Evolutionary conservation across 192 early-diverging fungal species (phyloP), one percentile per base, ranked within the genome.

Genomic region (Linnemannia zychae): DNA sequence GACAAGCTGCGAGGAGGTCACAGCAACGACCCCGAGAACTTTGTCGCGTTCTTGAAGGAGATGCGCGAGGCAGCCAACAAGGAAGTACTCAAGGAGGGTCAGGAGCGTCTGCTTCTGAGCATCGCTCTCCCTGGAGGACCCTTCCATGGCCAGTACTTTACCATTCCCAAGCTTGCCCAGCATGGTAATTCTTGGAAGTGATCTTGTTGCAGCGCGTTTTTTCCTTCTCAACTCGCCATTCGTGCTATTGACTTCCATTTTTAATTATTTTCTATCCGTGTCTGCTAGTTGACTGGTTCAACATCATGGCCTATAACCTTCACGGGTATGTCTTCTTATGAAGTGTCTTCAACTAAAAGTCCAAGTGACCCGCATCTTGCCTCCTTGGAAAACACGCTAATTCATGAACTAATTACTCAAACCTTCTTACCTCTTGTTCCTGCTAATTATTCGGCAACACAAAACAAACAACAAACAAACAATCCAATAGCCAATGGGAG

Each of bases 241-340:
- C n/a, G n/a, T 72, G 17, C 57, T 3, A 28, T 31, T 52, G 53
- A 34, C 34, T 37, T 22, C n/a, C 17, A 57, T 22, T 79, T 31
- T 67, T 31, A 9, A 52, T 38, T 40, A 16, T 53, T 48, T 53
- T 48, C 33, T 47, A 4, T 24, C n/a, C 50, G 6, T n/a, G 20
- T 53, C 4, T 75, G 34, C 0, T 74, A 85, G 82, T 79, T 65
- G 74, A 85, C 77, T 85, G 82, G 82, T 79, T 85, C 47, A 85
- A 85, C 68, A 85, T 85, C 48, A 85, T 85, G 82, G 82, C 82
- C 7, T 85, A 85, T 74, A 85, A 85, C 68, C 82, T 85, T 28
- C 82, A 85, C 33, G 82, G 82, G 80, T 81, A 76, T 71, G 79
- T 40, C 18, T 18, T 31, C 17, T 76, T 46, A 4, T 68, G 18